phyloP scores from a whole-genome alignment of 192 early-diverging fungal genomes.

The Coemansia sp. region DNA sequence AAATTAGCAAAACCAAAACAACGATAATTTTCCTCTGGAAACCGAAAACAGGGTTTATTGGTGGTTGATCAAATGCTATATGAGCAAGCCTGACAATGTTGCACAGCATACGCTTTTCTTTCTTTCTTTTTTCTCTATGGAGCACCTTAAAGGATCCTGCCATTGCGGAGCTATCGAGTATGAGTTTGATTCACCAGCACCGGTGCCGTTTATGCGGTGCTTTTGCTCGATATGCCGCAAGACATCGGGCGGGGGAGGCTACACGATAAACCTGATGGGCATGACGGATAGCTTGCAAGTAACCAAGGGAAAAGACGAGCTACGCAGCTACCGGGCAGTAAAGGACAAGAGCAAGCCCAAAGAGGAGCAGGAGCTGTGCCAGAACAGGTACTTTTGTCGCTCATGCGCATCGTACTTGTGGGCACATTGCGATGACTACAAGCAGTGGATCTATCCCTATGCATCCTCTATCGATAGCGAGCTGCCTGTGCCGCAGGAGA shows the following conservation, averaged over 20 bases:
- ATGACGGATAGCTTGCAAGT: slow-evolving; percentile 38
- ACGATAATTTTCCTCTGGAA: no score
- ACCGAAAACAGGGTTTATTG: no score
- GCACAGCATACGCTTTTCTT: no score
- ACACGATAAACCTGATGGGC: slow-evolving; percentile 58
- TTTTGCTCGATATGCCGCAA: slow-evolving; percentile 68
- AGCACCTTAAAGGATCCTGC: slow-evolving; percentile 60
- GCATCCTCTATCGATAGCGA: slow-evolving; percentile 61
- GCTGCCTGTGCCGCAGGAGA: slow-evolving; percentile 42
- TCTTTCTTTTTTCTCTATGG: slow-evolving; percentile 10
- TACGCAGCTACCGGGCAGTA: slow-evolving; percentile 48
- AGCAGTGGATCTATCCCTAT: slow-evolving; percentile 45
- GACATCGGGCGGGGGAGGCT: slow-evolving; percentile 60
- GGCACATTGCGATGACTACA: slow-evolving; percentile 25
- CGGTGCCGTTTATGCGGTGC: slow-evolving; percentile 59
- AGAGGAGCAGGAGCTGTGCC: slow-evolving; percentile 45
- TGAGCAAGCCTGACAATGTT: no score
- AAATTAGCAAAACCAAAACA: not conserved
- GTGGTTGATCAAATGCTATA: no score
- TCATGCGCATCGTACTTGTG: slow-evolving; percentile 59
- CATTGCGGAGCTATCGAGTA: slow-evolving; percentile 61
- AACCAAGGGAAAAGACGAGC: slow-evolving; percentile 27
- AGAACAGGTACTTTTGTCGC: slow-evolving; percentile 58
- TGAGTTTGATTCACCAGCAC: slow-evolving; percentile 50
- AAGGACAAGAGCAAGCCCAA: slow-evolving; percentile 36